Base-by-base conservation (phyloP, 768 basidiomycete genomes). In the Suillus sp. region DNA sequence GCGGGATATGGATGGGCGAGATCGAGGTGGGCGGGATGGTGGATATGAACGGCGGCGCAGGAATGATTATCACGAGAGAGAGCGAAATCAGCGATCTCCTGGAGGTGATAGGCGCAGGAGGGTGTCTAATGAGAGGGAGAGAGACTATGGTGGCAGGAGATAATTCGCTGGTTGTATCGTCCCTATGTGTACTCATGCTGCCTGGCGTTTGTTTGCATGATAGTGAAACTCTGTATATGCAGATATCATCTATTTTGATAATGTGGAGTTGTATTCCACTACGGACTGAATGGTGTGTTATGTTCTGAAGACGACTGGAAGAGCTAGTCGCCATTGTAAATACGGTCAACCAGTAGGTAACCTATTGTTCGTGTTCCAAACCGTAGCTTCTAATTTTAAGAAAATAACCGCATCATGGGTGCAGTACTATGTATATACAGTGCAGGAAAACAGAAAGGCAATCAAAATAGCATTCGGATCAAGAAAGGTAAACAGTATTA, bases 61-160 rank as follows among this genome's bases (percentile, higher is more conserved):
- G 62, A 55, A 72, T 30, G 68, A 74, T 34, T 67, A 68, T 37
- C 67, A 64, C 43, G 71, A 70, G 8, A 64, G 67, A 45, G 65
- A 63, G 38, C 56, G 59, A 34, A 48, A 57, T 20, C 56, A 61
- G 37, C 67, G 73, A 34, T 71, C 78, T 37, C 65, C 66, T 4
- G 69, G 74, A 1, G 74, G 71, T 14, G 67, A 71, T 13, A 72
- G 68, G 51, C 63, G 68, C 32, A 66, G 65, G 57, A 62, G 30
- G 66, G 64, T 59, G 34, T 70, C 73, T 38, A 64, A 67, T 56
- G 75, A 75, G 27, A 72, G 69, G 60, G 73, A 75, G 22, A 72
- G 70, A 60, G 64, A 64, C 11, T 37, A 70, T 57, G 47, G 50
- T 18, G 53, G 72, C 40, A 71, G 68, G 65, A 67, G 68, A 50